Percentiles rank a stretch among this genome's conserved stretches.
These are phyloP conservation scores for Colletotrichum musae DNA, from an alignment of 2,329 filamentous ascomycete species.

Conservation along the genomic window DNA sequence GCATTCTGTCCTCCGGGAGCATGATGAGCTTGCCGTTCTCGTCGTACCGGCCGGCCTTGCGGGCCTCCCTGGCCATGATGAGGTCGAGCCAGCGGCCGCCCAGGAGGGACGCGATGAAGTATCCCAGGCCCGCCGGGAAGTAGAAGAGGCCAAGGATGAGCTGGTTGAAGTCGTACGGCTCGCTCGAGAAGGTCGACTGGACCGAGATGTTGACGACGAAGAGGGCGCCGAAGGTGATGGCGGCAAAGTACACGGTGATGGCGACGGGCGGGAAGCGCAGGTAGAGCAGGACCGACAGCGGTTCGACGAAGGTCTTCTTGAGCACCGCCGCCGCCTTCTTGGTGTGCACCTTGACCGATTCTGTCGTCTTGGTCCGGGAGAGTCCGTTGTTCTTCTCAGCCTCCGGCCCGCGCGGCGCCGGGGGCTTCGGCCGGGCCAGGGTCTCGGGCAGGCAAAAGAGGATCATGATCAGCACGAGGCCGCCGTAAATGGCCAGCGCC, in stretches of 20 bases:
- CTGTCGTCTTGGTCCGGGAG: constrained; percentile 71
- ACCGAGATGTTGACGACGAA: constrained; percentile 86
- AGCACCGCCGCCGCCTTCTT: constrained; percentile 66
- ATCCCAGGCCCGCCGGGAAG: constrained; percentile 82
- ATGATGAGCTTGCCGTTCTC: constrained; percentile 76
- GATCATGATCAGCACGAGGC: constrained; percentile 67
- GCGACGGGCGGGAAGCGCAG: constrained; percentile 82
- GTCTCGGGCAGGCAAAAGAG: constrained; percentile 77
- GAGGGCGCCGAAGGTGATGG: constrained; percentile 81
- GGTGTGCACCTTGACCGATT: constrained; percentile 72
- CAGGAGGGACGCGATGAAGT: constrained; percentile 76
- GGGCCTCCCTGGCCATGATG: constrained; percentile 85
- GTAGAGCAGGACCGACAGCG: constrained; percentile 78
- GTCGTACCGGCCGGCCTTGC: constrained; percentile 78
- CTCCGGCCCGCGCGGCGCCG: constrained; percentile 22
- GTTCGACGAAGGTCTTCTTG: constrained; percentile 78
- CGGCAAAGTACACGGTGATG: constrained; percentile 80
- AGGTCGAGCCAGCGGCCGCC: constrained; percentile 84
- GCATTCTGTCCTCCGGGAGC: constrained; percentile 85
- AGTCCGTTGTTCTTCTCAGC: constrained; percentile 45
- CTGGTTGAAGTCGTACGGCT: constrained; percentile 78
- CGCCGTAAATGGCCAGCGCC: constrained; percentile 81
- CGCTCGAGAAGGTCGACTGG: constrained; percentile 75
- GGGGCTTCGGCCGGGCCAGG: constrained; percentile 56
- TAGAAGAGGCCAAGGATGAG: constrained; percentile 83